phyloP scores from a whole-genome alignment of 2,329 filamentous ascomycete genomes.

The Apiospora malaysiana region DNA sequence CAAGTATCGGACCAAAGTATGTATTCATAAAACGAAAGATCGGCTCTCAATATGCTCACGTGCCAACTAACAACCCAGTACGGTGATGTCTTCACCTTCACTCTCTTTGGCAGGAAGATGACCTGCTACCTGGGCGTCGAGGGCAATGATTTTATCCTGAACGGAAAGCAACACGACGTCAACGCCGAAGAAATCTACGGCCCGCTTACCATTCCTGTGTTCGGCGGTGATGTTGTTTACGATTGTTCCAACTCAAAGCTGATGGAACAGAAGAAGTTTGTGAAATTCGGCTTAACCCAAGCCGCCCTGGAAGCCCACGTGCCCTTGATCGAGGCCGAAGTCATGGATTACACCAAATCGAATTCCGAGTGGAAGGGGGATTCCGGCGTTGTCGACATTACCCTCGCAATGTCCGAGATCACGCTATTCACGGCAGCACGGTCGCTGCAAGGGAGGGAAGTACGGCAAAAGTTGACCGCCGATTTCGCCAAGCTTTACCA shows the following conservation, averaged over 20 bases:
- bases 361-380: conserved; percentile 62
- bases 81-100: conserved; percentile 60
- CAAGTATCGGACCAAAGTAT: conserved; percentile 58
- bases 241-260: conserved; percentile 84
- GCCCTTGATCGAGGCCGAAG: conserved; percentile 72
- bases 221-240: conserved; percentile 81
- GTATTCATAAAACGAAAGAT: not conserved
- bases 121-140: conserved; percentile 55
- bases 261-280: conserved; percentile 88
- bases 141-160: conserved; percentile 63
- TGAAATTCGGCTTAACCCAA: conserved; percentile 73
- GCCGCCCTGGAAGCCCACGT: conserved; percentile 71
- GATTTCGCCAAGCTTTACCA: conserved; percentile 79
- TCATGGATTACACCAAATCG: conserved; percentile 66
- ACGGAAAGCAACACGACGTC: conserved; percentile 58
- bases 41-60: too few relatives aligned
- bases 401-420: conserved; percentile 73
- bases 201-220: conserved; percentile 60
- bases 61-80: conserved; percentile 37
- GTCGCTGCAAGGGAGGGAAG: conserved; percentile 77
- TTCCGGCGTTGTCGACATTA: conserved; percentile 68
- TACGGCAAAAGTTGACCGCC: conserved; percentile 72
- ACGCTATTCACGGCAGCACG: conserved; percentile 81
- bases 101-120: conserved; percentile 56
- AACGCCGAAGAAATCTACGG: conserved; percentile 61